phyloP scores from a whole-genome alignment of 139 green algal genomes.

The Tetratostichococcus sp. region DNA sequence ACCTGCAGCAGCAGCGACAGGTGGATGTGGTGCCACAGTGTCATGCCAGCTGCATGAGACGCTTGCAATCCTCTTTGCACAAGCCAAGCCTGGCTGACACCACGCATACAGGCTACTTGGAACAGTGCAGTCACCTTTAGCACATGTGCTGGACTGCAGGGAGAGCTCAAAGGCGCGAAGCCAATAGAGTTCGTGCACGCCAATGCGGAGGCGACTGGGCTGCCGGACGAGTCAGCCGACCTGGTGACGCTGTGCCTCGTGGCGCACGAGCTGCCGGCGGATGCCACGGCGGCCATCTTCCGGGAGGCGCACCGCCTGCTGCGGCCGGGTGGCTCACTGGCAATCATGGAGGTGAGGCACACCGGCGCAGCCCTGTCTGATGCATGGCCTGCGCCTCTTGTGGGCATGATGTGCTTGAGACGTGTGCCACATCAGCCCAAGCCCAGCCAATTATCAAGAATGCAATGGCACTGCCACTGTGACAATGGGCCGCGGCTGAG shows the following conservation, averaged over 20 bases:
- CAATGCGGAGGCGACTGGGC: conserved; percentile 4
- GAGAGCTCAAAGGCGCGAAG: not conserved
- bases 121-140: too few species aligned
- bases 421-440: too few species aligned
- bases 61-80: conserved; percentile 19
- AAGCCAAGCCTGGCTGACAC: too few species aligned
- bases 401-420: too few species aligned
- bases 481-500: too few species aligned
- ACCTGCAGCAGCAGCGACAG: conserved; percentile 40
- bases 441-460: too few species aligned
- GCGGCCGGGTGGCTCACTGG: conserved; percentile 41
- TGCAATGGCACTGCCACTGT: too few species aligned
- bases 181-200: not conserved
- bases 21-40: not conserved
- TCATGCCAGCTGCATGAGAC: not conserved
- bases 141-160: not conserved
- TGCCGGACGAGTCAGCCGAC: conserved; percentile 36
- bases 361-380: too few species aligned
- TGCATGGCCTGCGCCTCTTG: too few species aligned
- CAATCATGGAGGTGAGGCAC: conserved; percentile 33
- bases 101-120: not conserved
- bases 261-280: conserved; percentile 64
- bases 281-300: conserved; percentile 47
- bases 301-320: conserved; percentile 61
- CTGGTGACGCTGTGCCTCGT: conserved; percentile 71